These are phyloP conservation scores for Sequoiadendron giganteum DNA, from an alignment of 75 land plant species.

Conservation along the genomic window DNA sequence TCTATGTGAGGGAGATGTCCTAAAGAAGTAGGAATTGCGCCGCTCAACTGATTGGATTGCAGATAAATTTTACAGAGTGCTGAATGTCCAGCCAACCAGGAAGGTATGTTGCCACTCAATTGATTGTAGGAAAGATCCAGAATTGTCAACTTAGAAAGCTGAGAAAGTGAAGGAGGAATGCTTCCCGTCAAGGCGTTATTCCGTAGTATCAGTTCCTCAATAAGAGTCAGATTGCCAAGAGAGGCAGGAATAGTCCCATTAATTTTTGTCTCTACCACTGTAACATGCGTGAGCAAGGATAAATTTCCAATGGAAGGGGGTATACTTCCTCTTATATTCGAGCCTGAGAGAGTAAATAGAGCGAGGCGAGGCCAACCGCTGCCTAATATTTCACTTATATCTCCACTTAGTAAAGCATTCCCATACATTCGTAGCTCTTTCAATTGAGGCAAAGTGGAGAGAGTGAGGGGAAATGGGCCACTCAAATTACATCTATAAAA, in stretches of 20 bases:
- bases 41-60: not conserved
- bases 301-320: not conserved
- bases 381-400: not conserved
- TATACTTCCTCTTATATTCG: not conserved
- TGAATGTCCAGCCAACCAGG: not conserved
- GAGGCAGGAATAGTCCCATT: not conserved
- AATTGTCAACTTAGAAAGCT: not conserved
- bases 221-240: not conserved
- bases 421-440: not conserved
- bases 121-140: not conserved
- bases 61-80: not conserved
- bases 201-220: not conserved
- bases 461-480: not conserved
- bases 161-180: not conserved
- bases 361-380: not conserved
- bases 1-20: not conserved
- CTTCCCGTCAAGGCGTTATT: not conserved
- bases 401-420: not conserved
- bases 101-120: too few relatives aligned
- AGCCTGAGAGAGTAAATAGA: not conserved
- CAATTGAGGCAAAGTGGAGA: not conserved
- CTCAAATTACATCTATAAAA: not conserved
- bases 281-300: not conserved
- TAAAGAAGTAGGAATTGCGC: not conserved
- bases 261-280: not conserved